Conservation (phyloP, 441 rosid genomes). For the Populus trichocarpa region DNA sequence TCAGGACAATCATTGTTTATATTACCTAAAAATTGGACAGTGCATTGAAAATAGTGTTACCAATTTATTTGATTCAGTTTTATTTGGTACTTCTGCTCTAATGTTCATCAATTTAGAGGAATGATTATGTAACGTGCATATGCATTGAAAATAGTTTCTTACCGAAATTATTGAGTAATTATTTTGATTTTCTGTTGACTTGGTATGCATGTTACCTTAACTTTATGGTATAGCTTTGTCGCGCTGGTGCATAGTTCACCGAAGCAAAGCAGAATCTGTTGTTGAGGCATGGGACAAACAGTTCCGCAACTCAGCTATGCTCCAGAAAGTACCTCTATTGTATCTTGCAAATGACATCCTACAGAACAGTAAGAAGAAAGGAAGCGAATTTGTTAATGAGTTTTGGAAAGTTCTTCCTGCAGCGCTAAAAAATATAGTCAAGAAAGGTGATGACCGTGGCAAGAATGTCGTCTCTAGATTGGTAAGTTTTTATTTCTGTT, state of each 20-base stretch:
- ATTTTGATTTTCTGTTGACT: not conserved
- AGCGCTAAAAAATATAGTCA: constrained; percentile 39
- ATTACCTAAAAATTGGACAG: not conserved
- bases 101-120: not conserved
- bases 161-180: not conserved
- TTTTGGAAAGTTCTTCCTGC: constrained; percentile 58
- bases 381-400: constrained; percentile 53
- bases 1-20: not conserved
- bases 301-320: constrained; percentile 43
- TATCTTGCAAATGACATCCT: constrained; percentile 52
- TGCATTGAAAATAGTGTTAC: not conserved
- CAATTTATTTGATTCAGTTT: not conserved
- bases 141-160: not conserved
- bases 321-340: constrained; percentile 42
- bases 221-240: constrained; percentile 39
- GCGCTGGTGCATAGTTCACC: constrained; percentile 50
- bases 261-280: constrained; percentile 49
- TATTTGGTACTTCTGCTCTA: not conserved
- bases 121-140: not conserved
- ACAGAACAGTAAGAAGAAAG: constrained; percentile 48
- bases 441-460: constrained; percentile 44
- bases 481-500: constrained; percentile 25
- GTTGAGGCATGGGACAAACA: constrained; percentile 48
- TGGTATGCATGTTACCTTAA: not conserved
- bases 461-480: constrained; percentile 44